Evolutionary conservation across 2,329 filamentous ascomycete species (phyloP), one percentile per base, ranked within the genome.

Genomic region (Aspergillus alliaceus): DNA sequence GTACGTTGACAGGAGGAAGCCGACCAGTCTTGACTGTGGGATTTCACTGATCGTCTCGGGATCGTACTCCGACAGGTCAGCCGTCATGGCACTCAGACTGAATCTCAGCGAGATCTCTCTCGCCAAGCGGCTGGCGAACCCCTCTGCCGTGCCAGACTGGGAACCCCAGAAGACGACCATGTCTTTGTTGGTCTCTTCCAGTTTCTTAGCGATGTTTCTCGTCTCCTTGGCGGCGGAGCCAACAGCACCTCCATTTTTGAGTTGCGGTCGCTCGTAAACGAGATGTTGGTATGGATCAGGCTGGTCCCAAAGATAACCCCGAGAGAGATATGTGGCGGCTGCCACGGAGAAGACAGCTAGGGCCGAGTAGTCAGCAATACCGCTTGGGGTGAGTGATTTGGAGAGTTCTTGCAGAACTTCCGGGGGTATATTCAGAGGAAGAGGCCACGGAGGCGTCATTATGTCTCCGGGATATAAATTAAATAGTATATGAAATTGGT

Each of bases 81-180:
- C 93, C 5, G 93, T 89, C 89, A 97, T 96, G 58, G 90, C 93
- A 75, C 93, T 91, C 62, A 96, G 82, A n/a, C 91, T 92, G 73
- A 93, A 97, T 56, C 93, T 85, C 65, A 90, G 91, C 75, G 91
- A 90, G 70, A 91, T 91, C 74, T 97, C 93, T 80, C 96, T 95
- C 62, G 91, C 90, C 63, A 97, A 81, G 64, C 92, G 86, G 15
- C 91, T 91, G 63, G 93, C 93, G 71, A 96, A 96, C 72, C 96
- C 91, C 78, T 97, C 93, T 42, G 93, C 93, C 24, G 92, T 97
- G 63, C 93, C 93, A 15, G 93, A 96, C 79, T 97, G 93, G 24
- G 93, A 96, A 63, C 93, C 93, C 75, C 96, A 97, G 80, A 97
- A 95, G 68, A 96, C 86, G 62, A 96, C 86, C 69, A 91, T 93